These are phyloP conservation scores for Metarhizium sp. DNA, from an alignment of 2,329 filamentous ascomycete genomes.

Conservation along the genomic window DNA sequence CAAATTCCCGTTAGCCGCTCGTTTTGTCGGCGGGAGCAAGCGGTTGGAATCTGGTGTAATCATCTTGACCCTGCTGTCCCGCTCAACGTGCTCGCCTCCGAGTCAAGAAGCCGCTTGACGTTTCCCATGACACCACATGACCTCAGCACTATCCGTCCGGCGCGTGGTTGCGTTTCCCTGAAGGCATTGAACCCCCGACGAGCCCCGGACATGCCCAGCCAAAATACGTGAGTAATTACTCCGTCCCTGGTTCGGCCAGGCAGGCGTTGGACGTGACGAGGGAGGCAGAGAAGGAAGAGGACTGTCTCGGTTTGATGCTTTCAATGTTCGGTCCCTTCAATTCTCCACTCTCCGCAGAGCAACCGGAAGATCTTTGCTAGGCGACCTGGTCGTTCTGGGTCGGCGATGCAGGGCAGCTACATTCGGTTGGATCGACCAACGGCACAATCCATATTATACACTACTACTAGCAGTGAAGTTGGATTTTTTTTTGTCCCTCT, in stretches of 20 bases:
- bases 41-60: neutral
- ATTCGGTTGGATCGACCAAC: neutral
- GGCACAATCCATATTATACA: no score
- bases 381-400: neutral
- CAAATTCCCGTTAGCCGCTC: no score
- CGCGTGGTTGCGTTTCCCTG: no score
- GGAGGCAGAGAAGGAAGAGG: neutral
- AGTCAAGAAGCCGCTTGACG: neutral
- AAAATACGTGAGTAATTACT: no score
- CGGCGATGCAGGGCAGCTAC: neutral
- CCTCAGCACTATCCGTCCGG: no score
- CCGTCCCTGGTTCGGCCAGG: no score
- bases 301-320: neutral
- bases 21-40: neutral
- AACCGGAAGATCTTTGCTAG: constrained; percentile 1
- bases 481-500: neutral
- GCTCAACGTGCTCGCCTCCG: neutral
- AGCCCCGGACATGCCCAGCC: no score
- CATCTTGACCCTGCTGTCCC: neutral
- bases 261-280: neutral
- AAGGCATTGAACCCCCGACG: no score
- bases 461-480: no score
- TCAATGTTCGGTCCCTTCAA: constrained; percentile 3
- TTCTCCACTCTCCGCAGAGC: constrained; percentile 6
- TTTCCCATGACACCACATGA: no score